Base-by-base conservation (phyloP, 1,284 basidiomycete species). In the Vanrija pseudolonga region DNA sequence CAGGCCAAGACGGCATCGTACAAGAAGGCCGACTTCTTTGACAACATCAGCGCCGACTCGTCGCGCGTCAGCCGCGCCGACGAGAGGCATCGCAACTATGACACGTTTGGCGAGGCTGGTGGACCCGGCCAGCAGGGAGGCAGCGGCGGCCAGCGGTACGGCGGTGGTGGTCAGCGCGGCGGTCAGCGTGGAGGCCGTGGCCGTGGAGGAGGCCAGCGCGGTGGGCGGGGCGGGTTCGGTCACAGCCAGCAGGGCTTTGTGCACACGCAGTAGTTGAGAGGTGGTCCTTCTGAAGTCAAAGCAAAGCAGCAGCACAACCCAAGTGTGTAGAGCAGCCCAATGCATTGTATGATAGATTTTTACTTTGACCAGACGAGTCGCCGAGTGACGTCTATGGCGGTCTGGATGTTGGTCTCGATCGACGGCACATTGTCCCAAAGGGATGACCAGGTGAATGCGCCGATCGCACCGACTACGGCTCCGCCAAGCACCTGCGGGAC, bases 401-500 rank as follows among this genome's bases (percentile, higher is more conserved):
- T 6, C 42, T 61, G 53, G 0, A 57, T 12, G 1, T 11, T 6
- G 3, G 4, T 6, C 12, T 40, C 20, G 23, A 57, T 52, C 7
- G 8, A 28, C 4, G 56, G 55, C 45, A 63, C 57, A 12, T 28
- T 49, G 8, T 55, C 45, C 73, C 72, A 77, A n/a, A 67, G 17
- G 6, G 11, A 47, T 23, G 48, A 60, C 85, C 87, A 89, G 4
- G 78, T 49, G 0, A 72, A 63, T 7, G 86, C 84, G 63, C 84
- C 82, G 2, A 72, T 66, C 3, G 81, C 63, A 0, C 90, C 90
- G 48, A 84, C 84, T 0, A 73, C 64, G 36, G 77, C 79, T 0
- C 90, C 90, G n/a, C 79, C 88, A 6, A 78, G 65, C 7, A 91
- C 86, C 64, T 93, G 90, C 0, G 79, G 73, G 78, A 80, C 81